Evolutionary conservation across 371 early-diverging fungal species (phyloP).

Genomic region (Apophysomyces sp.): DNA sequence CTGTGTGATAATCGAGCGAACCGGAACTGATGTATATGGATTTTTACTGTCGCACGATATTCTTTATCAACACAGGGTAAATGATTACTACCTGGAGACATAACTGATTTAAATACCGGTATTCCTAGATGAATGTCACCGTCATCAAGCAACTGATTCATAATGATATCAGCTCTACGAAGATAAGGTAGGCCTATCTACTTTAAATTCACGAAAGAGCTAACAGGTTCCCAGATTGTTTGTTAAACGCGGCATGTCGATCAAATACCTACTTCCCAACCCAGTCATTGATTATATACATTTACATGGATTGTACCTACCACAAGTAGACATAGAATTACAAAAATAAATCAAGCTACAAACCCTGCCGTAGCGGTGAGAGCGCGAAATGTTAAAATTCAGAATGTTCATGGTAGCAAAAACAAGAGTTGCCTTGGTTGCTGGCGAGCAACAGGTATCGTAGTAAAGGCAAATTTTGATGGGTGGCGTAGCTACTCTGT

Average conservation of each 20-base stretch:
- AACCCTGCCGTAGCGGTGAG: neutral
- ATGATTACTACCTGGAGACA: neutral
- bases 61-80: slow-evolving; percentile 81
- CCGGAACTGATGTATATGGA: slow-evolving; percentile 92
- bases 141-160: slow-evolving; percentile 95
- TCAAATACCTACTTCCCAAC: slow-evolving; percentile 93
- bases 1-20: slow-evolving; percentile 93
- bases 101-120: neutral
- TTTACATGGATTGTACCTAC: slow-evolving; percentile 67
- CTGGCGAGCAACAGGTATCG: too few species aligned
- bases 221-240: slow-evolving; percentile 65
- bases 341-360: neutral
- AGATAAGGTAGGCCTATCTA: slow-evolving; percentile 65
- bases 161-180: slow-evolving; percentile 96
- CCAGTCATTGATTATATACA: slow-evolving; percentile 93
- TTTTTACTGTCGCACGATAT: slow-evolving; percentile 88
- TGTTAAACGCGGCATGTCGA: slow-evolving; percentile 91
- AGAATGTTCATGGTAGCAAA: too few species aligned
- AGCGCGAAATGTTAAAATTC: neutral
- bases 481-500: too few species aligned
- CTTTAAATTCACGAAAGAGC: neutral
- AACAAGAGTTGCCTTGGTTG: too few species aligned
- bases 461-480: too few species aligned
- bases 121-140: slow-evolving; percentile 76
- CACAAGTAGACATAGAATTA: slow-evolving; percentile 5